phyloP scores from a whole-genome alignment of 2,329 filamentous ascomycete species.

The Penicillium sp. region DNA sequence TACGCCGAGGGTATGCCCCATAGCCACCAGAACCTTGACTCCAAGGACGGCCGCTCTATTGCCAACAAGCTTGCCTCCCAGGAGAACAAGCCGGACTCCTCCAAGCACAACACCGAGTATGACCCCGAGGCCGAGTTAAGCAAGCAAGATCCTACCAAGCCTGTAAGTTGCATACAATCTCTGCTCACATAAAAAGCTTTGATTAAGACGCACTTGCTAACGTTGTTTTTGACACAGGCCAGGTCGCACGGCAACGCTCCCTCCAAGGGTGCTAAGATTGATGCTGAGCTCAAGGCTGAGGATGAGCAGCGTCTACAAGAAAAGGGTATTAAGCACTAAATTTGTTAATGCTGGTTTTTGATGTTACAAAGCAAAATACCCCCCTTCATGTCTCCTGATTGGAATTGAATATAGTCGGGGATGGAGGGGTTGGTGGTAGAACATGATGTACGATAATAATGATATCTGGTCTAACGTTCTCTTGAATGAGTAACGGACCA shows the following conservation, averaged over 20 bases:
- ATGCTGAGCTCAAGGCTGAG: constrained; percentile 45
- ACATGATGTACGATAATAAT: constrained; percentile 59
- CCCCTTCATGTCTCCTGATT: constrained; percentile 7
- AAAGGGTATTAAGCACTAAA: constrained; percentile 43
- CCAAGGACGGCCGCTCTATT: constrained; percentile 55
- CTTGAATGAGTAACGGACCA: constrained; percentile 8
- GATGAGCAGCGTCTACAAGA: constrained; percentile 47
- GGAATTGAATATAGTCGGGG: constrained; percentile 3
- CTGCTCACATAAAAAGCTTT: not conserved
- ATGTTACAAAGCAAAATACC: constrained; percentile 8
- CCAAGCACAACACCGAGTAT: constrained; percentile 27
- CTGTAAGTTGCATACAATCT: constrained; percentile 31
- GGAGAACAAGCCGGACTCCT: constrained; percentile 29
- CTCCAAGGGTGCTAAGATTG: constrained; percentile 49
- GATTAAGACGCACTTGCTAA: constrained; percentile 10
- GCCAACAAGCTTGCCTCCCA: constrained; percentile 46
- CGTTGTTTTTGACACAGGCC: constrained; percentile 32
- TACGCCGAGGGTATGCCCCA: constrained; percentile 72
- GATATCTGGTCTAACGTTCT: constrained; percentile 14
- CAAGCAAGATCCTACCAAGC: constrained; percentile 46
- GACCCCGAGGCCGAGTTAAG: constrained; percentile 39
- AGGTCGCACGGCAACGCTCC: constrained; percentile 48
- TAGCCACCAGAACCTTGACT: constrained; percentile 68
- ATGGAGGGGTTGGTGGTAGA: constrained; percentile 70
- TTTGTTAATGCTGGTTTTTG: constrained; percentile 5